Evolutionary conservation across 2,329 filamentous ascomycete genomes (phyloP).

Genomic region (Exophiala dermatitidis): DNA sequence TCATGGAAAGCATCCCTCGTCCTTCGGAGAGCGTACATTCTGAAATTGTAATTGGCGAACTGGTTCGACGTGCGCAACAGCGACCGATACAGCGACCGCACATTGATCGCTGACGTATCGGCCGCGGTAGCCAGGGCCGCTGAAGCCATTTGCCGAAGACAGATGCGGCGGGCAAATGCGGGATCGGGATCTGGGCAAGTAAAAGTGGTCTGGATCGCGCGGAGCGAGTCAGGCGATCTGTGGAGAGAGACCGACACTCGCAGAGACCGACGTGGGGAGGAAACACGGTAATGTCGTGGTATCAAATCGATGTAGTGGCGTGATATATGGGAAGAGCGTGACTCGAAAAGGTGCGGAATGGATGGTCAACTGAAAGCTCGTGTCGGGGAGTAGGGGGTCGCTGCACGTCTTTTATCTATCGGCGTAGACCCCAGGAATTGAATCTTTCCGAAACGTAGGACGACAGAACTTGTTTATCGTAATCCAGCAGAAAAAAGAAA

Average conservation of each 20-base stretch:
- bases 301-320: constrained; percentile 3
- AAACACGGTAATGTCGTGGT: not conserved
- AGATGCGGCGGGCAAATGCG: not conserved
- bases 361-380: not conserved
- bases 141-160: constrained; percentile 36
- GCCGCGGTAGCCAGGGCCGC: constrained; percentile 32
- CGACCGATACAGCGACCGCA: constrained; percentile 64
- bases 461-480: no score
- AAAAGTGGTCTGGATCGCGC: not conserved
- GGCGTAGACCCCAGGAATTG: not conserved
- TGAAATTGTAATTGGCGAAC: constrained; percentile 94
- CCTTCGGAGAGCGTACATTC: constrained; percentile 87
- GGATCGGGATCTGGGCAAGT: not conserved
- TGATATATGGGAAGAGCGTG: constrained; percentile 5
- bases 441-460: no score
- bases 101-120: constrained; percentile 41
- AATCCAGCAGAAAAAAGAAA: not conserved
- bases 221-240: not conserved
- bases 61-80: constrained; percentile 77
- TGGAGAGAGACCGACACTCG: not conserved
- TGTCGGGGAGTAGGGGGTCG: not conserved
- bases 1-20: constrained; percentile 88
- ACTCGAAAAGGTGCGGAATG: constrained; percentile 1
- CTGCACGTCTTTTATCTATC: not conserved
- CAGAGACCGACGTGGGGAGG: not conserved